Conservation (phyloP, 148 eudicot genomes). For the Rhododendron simsii region DNA sequence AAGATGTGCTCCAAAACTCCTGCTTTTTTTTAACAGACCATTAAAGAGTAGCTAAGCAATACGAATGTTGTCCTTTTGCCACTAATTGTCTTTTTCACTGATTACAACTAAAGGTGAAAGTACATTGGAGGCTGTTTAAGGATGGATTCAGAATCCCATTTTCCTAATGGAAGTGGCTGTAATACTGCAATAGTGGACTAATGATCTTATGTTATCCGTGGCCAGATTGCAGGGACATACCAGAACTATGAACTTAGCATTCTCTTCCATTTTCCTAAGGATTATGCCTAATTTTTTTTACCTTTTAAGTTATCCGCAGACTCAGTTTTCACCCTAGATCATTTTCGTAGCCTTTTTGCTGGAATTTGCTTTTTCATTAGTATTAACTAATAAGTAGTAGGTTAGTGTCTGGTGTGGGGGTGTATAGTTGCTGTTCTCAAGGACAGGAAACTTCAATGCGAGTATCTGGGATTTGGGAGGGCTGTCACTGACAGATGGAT, state of each 20-base stretch:
- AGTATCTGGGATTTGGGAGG: not conserved
- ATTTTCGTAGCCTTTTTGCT: not conserved
- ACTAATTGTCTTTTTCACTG: not conserved
- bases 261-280: not conserved
- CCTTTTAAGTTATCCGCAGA: not conserved
- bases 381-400: not conserved
- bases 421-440: not conserved
- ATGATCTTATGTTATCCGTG: not conserved
- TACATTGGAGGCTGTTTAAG: not conserved
- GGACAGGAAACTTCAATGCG: not conserved
- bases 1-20: not conserved
- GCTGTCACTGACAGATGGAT: not conserved
- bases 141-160: not conserved
- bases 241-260: not conserved
- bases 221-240: not conserved
- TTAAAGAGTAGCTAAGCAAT: not conserved
- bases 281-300: not conserved
- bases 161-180: not conserved
- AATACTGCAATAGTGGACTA: not conserved
- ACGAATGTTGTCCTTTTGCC: not conserved
- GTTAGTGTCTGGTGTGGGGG: not conserved
- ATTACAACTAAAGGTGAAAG: not conserved
- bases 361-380: not conserved
- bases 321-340: not conserved
- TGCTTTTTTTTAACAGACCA: not conserved